Base-by-base conservation (phyloP, 1,139 yeast species). In the Yamadazyma friedrichii region DNA sequence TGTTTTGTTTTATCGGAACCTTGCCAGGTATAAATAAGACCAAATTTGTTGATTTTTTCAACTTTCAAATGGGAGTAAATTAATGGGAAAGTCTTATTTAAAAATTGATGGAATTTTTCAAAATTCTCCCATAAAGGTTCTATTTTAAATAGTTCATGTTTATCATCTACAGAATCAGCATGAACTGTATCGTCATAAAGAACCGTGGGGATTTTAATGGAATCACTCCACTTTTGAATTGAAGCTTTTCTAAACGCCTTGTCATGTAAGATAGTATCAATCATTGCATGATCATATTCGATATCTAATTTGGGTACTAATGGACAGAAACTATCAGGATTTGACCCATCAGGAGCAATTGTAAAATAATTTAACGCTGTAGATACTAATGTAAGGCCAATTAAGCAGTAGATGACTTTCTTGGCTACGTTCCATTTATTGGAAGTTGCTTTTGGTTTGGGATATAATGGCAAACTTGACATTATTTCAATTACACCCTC, bases 141-240 rank as follows among this genome's bases (percentile, higher is more conserved):
- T 17, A 59, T 28, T 39, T 59, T 43, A 45, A 52, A 61, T 41
- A 64, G 52, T 24, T 62, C 63, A 17, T 59, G 53, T 29, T 52
- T 45, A 9, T 55, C 36, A 16, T 60, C 52, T 5, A 56, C 51
- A 5, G 48, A 36, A 11, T 53, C 52, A 0, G 67, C 69, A 39
- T 58, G 57, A 15, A 56, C 54, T 54, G 65, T 61, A n/a, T 66
- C 69, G 54, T 86, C 94, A 46, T 65, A 78, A n/a, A 80, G 72
- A 50, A 79, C 80, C 6, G 93, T 82, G n/a, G 86, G 80, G 39
- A 83, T 65, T 51, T 69, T 69, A 24, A 86, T 69, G 2, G 89
- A 80, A 6, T 77, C 80, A 8, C 74, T 61, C 40, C 81, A 62
- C 48, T 70, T 74, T 6, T 58, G 52, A 16, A 74, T 66, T 0